Evolutionary conservation across 257 asterid species (phyloP), one percentile per base, ranked within the genome.

Genomic region (Jaltomata sinuosa): DNA sequence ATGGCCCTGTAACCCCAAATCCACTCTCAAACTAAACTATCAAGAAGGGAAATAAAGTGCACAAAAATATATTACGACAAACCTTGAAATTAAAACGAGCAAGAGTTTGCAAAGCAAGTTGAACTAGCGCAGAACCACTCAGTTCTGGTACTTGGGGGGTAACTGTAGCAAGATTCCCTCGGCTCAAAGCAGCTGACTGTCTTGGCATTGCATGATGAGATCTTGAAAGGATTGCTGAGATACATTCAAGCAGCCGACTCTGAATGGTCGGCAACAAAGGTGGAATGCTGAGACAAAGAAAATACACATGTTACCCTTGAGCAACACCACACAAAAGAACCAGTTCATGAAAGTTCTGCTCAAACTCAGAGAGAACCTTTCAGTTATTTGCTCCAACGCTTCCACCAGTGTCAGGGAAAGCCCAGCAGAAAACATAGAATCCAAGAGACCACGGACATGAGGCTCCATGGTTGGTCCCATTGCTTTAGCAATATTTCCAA

Each of bases 401-500:
- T 94, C 98, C 87, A 95, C 97, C 49, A 97, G 88, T 84, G 94
- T 91, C 85, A 92, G 81, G 87, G 97, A 94, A 81, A 95, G 92
- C 81, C 98, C 98, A 89, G 91, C 91, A 69, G 98, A 93, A 88
- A 97, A 97, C 98, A 97, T 94, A n/a, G 93, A 93, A 89, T 97
- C 98, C 92, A 97, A 90, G 85, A 97, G 97, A 86, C 96, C 88
- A 50, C 94, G 96, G 79, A 97, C 94, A 71, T 93, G 91, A 85
- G 98, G 93, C 89, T 94, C 98, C 97, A 95, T 90, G 55, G 93
- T 84, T 83, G 93, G 91, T 71, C 99, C 99, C 99, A 97, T 97
- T 72, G 98, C 95, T 88, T 93, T 97, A 76, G 99, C 97, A 88
- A 97, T 91, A 94, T 93, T 95, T 86, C 99, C 99, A 86, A 97